A percentile compares a stretch with the other conserved stretches of the same genome.
Conservation (phyloP, 495 filamentous ascomycete species). For the Penicillium chermesinum region DNA sequence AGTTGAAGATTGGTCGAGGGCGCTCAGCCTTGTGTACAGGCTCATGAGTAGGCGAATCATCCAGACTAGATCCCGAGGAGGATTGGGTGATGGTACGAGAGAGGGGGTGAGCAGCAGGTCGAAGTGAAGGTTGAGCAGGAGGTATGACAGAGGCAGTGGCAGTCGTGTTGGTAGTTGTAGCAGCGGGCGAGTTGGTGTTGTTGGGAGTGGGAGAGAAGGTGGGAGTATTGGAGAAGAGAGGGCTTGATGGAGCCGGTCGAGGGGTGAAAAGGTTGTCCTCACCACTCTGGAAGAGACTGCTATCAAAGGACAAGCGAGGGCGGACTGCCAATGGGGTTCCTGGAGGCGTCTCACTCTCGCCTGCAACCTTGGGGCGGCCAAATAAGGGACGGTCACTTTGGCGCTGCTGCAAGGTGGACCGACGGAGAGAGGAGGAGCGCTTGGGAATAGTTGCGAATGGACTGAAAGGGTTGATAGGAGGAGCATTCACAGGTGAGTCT, state of each 20-base stretch:
- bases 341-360: slow-evolving; percentile 26
- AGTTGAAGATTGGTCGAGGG: slow-evolving; percentile 54
- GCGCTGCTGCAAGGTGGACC: slow-evolving; percentile 82
- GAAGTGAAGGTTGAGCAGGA: slow-evolving; percentile 52
- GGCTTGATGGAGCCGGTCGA: slow-evolving; percentile 25
- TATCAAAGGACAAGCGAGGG: slow-evolving; percentile 71
- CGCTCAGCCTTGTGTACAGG: slow-evolving; percentile 50
- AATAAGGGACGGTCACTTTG: slow-evolving; percentile 59
- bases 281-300: slow-evolving; percentile 54
- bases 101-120: slow-evolving; percentile 67
- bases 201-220: slow-evolving; percentile 6
- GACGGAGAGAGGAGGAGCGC: slow-evolving; percentile 66
- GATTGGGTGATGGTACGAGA: slow-evolving; percentile 80
- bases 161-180: slow-evolving; percentile 9
- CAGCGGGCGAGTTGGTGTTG: slow-evolving; percentile 28
- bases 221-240: slow-evolving; percentile 32
- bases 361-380: slow-evolving; percentile 38
- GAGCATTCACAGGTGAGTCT: slow-evolving; percentile 22
- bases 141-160: slow-evolving; percentile 24
- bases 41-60: slow-evolving; percentile 70
- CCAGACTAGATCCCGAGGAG: slow-evolving; percentile 73
- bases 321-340: slow-evolving; percentile 44
- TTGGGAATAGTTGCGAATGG: slow-evolving; percentile 43
- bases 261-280: slow-evolving; percentile 57
- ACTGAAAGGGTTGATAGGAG: slow-evolving; percentile 29